Evolutionary conservation across 2,329 filamentous ascomycete genomes (phyloP).

Genomic region (Cadophora malorum): DNA sequence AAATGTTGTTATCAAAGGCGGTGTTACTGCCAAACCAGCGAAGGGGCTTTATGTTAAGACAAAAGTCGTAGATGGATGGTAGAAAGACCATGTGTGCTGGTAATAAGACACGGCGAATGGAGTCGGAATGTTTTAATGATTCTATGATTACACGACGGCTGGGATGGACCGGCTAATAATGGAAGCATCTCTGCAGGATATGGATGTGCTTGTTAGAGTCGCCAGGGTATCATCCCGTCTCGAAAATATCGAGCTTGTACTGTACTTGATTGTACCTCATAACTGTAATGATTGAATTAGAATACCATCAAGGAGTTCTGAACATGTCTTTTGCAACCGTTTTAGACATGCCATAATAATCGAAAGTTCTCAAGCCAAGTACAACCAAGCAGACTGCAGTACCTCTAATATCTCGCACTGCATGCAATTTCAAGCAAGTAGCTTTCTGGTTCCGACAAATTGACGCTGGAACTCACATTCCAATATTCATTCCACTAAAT

Average conservation of each 20-base stretch:
- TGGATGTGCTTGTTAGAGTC: not conserved
- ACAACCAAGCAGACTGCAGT: too few species aligned
- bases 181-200: not conserved
- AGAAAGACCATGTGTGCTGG: not conserved
- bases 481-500: not conserved
- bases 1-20: slow-evolving; percentile 70
- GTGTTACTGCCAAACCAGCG: slow-evolving; percentile 74
- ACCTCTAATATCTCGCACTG: not conserved
- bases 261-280: not conserved
- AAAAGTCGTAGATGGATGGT: slow-evolving; percentile 73
- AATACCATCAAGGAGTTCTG: not conserved
- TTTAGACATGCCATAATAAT: too few species aligned
- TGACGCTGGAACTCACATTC: not conserved
- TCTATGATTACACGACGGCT: not conserved
- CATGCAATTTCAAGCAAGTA: not conserved
- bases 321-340: not conserved
- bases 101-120: not conserved
- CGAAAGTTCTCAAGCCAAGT: too few species aligned
- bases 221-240: not conserved
- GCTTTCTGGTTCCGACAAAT: not conserved
- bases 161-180: not conserved
- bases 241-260: not conserved
- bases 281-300: slow-evolving; percentile 4
- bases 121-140: not conserved
- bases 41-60: slow-evolving; percentile 75